Evolutionary conservation across 2,329 filamentous ascomycete species (phyloP), one percentile per base, ranked within the genome.

Genomic region (Fusarium anthophilum): DNA sequence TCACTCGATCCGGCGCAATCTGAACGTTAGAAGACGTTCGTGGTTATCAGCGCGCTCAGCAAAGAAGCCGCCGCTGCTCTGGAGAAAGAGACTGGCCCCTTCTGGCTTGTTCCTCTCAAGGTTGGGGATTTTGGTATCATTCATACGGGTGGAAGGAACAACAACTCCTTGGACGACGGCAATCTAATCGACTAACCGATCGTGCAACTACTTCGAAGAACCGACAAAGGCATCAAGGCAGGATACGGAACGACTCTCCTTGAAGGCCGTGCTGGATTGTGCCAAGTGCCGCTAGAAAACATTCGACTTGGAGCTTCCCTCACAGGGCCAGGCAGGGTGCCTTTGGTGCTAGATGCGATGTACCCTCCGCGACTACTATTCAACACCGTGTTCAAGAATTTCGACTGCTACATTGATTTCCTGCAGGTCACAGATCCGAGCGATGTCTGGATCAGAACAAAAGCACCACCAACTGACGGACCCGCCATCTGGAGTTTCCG

Each of bases 351-450:
- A 30, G 26, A 30, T n/a, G 20, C 6, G 28, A 12, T 8, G 28
- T 2, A 30, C 32, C 18, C 15, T 12, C 32, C 18, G 35, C 50
- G 7, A 22, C 17, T 53, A 37, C 17, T 15, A 15, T 26, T 26
- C 50, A 26, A 12, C 1, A 37, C 17, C n/a, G 26, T 20, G 13
- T 37, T 26, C 32, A 26, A 26, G 13, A 15, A 37, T 26, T 53
- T 26, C 18, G 32, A 53, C 32, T 53, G 50, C 50, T 53, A 22
- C 13, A 10, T 53, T 53, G 18, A 15, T 5, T 12, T 20, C 7
- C n/a, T 26, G n/a, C 4, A 22, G 12, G 3, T 12, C n/a, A 12
- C 18, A 3, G 13, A 22, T 1, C 18, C 17, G 11, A 35, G 2
- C 18, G 10, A 26, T 37, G 18, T 17, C 30, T 53, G n/a, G 50